phyloP scores from a whole-genome alignment of 345 rosid species.

The Ceriops tagal region DNA sequence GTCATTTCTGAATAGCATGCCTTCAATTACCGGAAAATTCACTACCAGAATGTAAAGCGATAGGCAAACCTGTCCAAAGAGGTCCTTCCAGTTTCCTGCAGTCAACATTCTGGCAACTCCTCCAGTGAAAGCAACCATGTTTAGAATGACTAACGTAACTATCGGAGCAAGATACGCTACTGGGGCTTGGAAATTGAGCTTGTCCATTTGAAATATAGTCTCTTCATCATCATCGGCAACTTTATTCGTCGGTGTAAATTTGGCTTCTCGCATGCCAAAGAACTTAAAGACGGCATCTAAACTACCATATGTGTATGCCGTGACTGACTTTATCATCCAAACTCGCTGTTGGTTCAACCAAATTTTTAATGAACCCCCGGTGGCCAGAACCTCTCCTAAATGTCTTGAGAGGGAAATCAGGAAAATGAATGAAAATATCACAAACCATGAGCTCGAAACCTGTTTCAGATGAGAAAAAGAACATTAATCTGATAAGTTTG shows the following conservation, averaged over 20 bases:
- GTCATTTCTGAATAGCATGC: constrained; percentile 24
- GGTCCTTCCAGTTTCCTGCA: background rate
- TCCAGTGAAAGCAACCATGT: constrained; percentile 17
- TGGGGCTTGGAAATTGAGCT: constrained; percentile 24
- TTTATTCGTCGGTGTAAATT: constrained; percentile 19
- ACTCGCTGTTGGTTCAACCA: constrained; percentile 16
- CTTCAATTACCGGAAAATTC: constrained; percentile 29
- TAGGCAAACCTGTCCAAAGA: constrained; percentile 24
- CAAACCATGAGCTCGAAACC: constrained; percentile 15
- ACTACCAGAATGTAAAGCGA: constrained; percentile 19
- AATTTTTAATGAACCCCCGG: constrained; percentile 16
- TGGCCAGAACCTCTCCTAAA: constrained; percentile 11
- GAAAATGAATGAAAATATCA: constrained; percentile 10
- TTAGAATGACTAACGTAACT: constrained; percentile 13
- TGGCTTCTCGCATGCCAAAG: constrained; percentile 20
- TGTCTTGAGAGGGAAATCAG: constrained; percentile 6
- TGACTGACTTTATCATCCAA: constrained; percentile 25
- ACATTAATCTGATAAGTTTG: background rate
- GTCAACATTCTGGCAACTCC: constrained; percentile 16
- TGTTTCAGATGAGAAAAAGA: background rate
- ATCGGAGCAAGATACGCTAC: constrained; percentile 16
- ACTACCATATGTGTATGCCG: constrained; percentile 12
- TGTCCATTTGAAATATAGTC: constrained; percentile 17
- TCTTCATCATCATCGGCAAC: constrained; percentile 14
- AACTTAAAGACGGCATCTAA: constrained; percentile 13